Evolutionary conservation across 441 rosid species (phyloP).

Genomic region (Sinapis alba): DNA sequence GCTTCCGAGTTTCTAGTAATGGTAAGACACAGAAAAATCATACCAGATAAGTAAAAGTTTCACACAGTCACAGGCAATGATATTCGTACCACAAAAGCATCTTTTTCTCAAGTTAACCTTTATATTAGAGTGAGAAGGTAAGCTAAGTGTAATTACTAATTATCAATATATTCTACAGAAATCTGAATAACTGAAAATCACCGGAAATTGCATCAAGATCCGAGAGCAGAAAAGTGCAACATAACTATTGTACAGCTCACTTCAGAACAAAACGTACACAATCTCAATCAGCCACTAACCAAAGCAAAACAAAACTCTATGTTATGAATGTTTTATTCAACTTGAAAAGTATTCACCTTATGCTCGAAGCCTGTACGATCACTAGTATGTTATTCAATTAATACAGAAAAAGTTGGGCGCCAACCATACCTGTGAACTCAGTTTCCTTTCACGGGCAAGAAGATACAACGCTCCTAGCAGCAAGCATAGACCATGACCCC

Average conservation of each 20-base stretch:
- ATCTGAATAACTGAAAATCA: neutral
- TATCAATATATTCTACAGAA: neutral
- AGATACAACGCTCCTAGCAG: conserved; percentile 87
- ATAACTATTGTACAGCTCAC: conserved; percentile 17
- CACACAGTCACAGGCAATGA: conserved; percentile 2
- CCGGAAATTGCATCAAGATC: conserved; percentile 5
- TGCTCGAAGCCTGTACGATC: conserved; percentile 17
- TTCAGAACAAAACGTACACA: conserved; percentile 13
- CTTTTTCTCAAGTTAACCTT: neutral
- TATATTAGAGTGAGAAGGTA: conserved; percentile 4
- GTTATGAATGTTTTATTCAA: conserved; percentile 1
- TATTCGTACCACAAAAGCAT: neutral
- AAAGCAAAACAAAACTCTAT: conserved; percentile 16
- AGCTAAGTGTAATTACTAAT: neutral
- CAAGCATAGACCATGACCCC: conserved; percentile 99
- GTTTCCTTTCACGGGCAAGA: conserved; percentile 79
- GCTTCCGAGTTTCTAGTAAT: conserved; percentile 92
- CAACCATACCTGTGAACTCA: conserved; percentile 66
- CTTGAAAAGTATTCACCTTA: conserved; percentile 5
- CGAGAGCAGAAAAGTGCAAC: conserved; percentile 12
- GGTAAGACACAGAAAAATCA: conserved; percentile 16
- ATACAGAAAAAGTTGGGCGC: conserved; percentile 26
- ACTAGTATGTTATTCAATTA: neutral
- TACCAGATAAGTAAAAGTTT: neutral
- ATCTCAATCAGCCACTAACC: conserved; percentile 12